These are phyloP conservation scores for Plasmodium vinckei DNA, from an alignment of 169 alveolate genomes.

Conservation along the genomic window DNA sequence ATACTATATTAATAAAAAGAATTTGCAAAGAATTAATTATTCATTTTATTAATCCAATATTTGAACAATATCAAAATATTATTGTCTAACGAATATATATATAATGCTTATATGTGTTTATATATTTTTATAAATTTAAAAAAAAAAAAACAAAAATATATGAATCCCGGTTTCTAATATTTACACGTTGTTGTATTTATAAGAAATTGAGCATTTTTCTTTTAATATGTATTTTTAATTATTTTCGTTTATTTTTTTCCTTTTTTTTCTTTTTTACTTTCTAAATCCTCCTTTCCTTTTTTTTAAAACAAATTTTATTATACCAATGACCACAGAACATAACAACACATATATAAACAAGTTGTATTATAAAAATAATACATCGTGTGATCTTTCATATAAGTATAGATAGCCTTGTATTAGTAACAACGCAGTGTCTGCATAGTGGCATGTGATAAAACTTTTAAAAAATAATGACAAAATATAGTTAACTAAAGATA, in stretches of 20 bases:
- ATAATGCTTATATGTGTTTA: no score
- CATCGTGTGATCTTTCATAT: neutral
- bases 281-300: neutral
- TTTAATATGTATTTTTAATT: conserved; percentile 9
- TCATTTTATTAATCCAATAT: conserved; percentile 13
- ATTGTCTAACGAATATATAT: conserved; percentile 11
- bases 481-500: conserved; percentile 36
- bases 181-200: conserved; percentile 7
- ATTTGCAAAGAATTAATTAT: conserved; percentile 21
- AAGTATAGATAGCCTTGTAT: conserved; percentile 19
- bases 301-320: no score
- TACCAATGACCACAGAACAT: conserved; percentile 41
- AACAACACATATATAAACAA: conserved; percentile 16
- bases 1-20: neutral
- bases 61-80: neutral
- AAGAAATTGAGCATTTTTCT: neutral
- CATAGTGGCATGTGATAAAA: neutral
- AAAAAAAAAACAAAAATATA: neutral
- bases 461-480: conserved; percentile 21
- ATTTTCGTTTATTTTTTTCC: conserved; percentile 3
- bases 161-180: neutral
- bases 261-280: conserved; percentile 7
- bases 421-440: neutral
- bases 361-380: conserved; percentile 35
- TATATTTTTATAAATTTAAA: no score